phyloP scores from a whole-genome alignment of 129 eudicot genomes.

The Tanacetum coccineum region DNA sequence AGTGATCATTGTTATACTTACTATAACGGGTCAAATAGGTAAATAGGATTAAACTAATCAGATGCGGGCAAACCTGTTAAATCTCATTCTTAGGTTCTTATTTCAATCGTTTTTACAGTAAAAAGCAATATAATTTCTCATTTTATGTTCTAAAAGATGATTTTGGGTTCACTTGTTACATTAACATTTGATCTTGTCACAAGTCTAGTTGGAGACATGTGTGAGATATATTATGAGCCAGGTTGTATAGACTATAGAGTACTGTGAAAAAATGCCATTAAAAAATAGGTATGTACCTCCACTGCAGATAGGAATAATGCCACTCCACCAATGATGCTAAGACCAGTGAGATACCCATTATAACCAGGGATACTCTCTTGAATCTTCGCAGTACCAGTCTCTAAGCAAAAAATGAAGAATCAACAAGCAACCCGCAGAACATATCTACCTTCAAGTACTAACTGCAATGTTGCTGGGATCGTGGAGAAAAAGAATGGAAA shows the following conservation, averaged over 20 bases:
- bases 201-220: too few species aligned
- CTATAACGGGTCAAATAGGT: background rate
- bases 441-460: slow-evolving; percentile 79
- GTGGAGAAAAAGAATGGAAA: slow-evolving; percentile 76
- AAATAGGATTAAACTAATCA: background rate
- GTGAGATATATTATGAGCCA: too few species aligned
- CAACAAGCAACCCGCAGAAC: slow-evolving; percentile 53
- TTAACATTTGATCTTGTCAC: too few species aligned
- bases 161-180: too few species aligned
- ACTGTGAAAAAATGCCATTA: too few species aligned
- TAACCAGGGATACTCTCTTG: slow-evolving; percentile 82
- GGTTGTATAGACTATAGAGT: too few species aligned
- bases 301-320: slow-evolving; percentile 85
- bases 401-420: slow-evolving; percentile 71
- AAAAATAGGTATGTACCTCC: slow-evolving; percentile 49
- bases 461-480: slow-evolving; percentile 74
- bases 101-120: too few species aligned
- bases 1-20: too few species aligned
- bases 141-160: too few species aligned
- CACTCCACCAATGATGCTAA: slow-evolving; percentile 97
- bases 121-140: too few species aligned
- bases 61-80: background rate
- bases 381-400: slow-evolving; percentile 78
- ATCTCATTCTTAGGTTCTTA: background rate
- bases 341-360: slow-evolving; percentile 85